Conservation (phyloP, 2,329 filamentous ascomycete species). For the Drechslerella stenobrocha region DNA sequence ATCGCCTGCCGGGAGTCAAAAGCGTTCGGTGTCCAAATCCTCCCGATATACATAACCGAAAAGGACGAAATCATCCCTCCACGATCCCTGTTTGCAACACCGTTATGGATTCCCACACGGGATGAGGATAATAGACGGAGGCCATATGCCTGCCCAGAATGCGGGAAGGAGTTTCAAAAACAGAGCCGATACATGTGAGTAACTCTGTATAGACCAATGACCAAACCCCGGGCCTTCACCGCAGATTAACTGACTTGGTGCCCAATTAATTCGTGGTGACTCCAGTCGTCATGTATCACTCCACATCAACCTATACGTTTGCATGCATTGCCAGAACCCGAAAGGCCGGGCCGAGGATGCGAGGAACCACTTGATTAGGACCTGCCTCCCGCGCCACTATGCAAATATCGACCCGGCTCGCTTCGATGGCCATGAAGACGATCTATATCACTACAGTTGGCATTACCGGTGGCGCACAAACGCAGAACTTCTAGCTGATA, state of each 20-base stretch:
- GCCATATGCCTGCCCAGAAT: slow-evolving; percentile 40
- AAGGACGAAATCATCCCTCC: slow-evolving; percentile 45
- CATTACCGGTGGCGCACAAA: slow-evolving; percentile 47
- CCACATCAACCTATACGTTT: slow-evolving; percentile 44
- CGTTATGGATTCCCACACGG: slow-evolving; percentile 17
- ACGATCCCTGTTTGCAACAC: slow-evolving; percentile 21
- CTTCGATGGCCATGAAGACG: slow-evolving; percentile 34
- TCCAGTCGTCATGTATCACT: slow-evolving; percentile 36
- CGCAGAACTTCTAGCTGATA: slow-evolving; percentile 30
- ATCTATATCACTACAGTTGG: slow-evolving; percentile 37
- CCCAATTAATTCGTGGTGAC: background rate
- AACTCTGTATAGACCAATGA: background rate
- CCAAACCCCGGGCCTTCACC: background rate
- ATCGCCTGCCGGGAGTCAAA: slow-evolving; percentile 40
- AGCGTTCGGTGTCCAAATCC: slow-evolving; percentile 12
- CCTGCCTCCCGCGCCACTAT: slow-evolving; percentile 37
- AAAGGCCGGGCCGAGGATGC: slow-evolving; percentile 41
- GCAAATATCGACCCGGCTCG: slow-evolving; percentile 27
- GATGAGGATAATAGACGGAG: slow-evolving; percentile 28
- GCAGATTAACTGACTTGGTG: background rate
- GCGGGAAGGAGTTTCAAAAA: slow-evolving; percentile 31
- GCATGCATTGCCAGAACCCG: slow-evolving; percentile 28
- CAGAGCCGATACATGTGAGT: slow-evolving; percentile 45
- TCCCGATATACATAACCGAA: slow-evolving; percentile 26
- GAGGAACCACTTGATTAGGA: slow-evolving; percentile 37